These are phyloP conservation scores for Trichosporon sp. DNA, from an alignment of 1,284 basidiomycete species.

Conservation along the genomic window DNA sequence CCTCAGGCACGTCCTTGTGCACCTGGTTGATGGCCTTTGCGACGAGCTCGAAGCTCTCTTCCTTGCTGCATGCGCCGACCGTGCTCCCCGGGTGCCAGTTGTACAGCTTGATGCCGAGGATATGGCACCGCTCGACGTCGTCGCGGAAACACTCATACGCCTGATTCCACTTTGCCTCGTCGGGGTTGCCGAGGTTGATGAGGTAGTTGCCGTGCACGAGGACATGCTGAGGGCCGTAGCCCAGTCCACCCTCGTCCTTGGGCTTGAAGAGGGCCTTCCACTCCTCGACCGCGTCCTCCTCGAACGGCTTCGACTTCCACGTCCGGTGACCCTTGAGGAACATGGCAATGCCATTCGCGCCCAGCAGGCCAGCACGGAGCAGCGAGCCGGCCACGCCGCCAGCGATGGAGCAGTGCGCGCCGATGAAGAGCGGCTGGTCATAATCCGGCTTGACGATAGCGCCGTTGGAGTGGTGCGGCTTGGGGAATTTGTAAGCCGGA, in stretches of 20 bases:
- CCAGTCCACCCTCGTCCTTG: constrained; percentile 48
- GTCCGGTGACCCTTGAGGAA: constrained; percentile 78
- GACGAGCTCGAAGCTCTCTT: constrained; percentile 61
- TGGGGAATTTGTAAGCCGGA: constrained; percentile 25
- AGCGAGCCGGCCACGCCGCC: constrained; percentile 72
- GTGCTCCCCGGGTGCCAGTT: constrained; percentile 86
- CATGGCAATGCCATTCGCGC: constrained; percentile 74
- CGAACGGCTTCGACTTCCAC: constrained; percentile 63
- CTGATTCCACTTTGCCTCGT: constrained; percentile 67
- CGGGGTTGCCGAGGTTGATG: constrained; percentile 76
- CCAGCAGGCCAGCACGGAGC: constrained; percentile 63
- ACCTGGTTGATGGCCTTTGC: constrained; percentile 70
- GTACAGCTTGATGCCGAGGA: constrained; percentile 66
- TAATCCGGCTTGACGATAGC: constrained; percentile 21
- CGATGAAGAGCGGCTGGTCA: constrained; percentile 49
- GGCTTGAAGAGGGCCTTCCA: constrained; percentile 58
- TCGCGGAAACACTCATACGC: constrained; percentile 77
- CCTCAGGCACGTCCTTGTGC: constrained; percentile 60
- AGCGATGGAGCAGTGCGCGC: constrained; percentile 73
- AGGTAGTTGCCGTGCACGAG: constrained; percentile 81
- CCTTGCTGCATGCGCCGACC: constrained; percentile 60
- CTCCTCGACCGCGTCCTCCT: constrained; percentile 51
- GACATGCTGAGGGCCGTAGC: constrained; percentile 58
- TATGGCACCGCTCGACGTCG: constrained; percentile 72
- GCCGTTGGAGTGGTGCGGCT: constrained; percentile 15